Evolutionary conservation across 2,329 filamentous ascomycete species (phyloP).

Genomic region (Neonectria ditissima): DNA sequence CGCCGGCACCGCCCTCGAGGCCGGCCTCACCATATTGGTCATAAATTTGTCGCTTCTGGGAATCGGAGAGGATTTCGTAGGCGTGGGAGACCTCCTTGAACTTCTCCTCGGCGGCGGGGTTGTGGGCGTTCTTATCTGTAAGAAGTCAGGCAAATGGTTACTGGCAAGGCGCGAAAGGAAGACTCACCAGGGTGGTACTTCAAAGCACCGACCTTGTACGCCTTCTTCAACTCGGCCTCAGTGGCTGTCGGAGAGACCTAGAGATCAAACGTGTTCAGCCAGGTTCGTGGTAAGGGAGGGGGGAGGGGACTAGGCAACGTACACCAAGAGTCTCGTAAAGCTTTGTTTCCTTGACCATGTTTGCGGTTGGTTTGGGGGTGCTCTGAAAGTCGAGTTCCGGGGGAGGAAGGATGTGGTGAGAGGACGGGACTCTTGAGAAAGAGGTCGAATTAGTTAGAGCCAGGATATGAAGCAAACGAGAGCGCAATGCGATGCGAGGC

Average conservation of each 20-base stretch:
- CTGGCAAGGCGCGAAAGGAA: neutral
- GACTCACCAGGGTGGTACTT: constrained; percentile 85
- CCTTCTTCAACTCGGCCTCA: constrained; percentile 90
- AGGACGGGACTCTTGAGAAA: constrained; percentile 31
- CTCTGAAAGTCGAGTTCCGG: constrained; percentile 20
- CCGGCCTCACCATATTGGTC: constrained; percentile 99
- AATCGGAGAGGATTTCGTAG: constrained; percentile 93
- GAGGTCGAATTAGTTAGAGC: constrained; percentile 39
- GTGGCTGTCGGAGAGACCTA: constrained; percentile 83
- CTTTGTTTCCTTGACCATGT: constrained; percentile 83
- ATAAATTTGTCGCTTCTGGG: constrained; percentile 91
- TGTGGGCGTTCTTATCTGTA: constrained; percentile 94
- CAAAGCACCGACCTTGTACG: constrained; percentile 84
- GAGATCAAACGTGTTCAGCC: constrained; percentile 33
- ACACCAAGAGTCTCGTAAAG: constrained; percentile 84
- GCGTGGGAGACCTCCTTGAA: constrained; percentile 98
- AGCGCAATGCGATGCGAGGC: constrained; percentile 1
- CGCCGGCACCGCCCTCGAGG: constrained; percentile 86
- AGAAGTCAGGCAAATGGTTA: constrained; percentile 29
- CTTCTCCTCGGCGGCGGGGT: constrained; percentile 93
- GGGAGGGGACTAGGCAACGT: constrained; percentile 51
- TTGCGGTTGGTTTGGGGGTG: constrained; percentile 48
- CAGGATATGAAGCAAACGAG: neutral
- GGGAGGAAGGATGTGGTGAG: constrained; percentile 21
- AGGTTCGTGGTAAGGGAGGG: neutral